Conservation (phyloP, 371 early-diverging fungal genomes). For the Haplosporangium sp. region DNA sequence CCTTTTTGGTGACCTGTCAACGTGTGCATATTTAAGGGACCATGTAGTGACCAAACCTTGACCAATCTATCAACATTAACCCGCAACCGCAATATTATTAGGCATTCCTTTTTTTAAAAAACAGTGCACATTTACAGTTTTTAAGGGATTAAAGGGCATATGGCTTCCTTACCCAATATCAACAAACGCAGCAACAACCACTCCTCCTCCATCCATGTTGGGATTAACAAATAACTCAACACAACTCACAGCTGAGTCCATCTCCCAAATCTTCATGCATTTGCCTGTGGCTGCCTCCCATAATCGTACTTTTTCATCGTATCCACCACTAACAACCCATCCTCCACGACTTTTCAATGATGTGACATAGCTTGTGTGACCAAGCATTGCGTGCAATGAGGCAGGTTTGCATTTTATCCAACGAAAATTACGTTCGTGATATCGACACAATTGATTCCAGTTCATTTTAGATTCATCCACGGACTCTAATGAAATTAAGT, state of each 20-base stretch:
- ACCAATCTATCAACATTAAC: constrained; percentile 14
- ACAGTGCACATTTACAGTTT: too few species aligned
- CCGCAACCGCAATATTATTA: background rate
- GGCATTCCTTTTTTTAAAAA: too few species aligned
- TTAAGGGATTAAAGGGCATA: background rate
- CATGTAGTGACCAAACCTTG: constrained; percentile 51
- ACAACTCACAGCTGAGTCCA: constrained; percentile 45
- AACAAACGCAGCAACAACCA: constrained; percentile 49
- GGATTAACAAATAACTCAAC: constrained; percentile 49
- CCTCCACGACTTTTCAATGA: constrained; percentile 36
- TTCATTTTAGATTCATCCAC: constrained; percentile 14
- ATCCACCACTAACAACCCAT: constrained; percentile 52
- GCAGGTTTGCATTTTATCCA: constrained; percentile 30
- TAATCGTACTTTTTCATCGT: constrained; percentile 49
- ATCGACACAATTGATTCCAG: constrained; percentile 46
- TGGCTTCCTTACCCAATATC: constrained; percentile 43
- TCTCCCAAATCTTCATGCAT: constrained; percentile 45
- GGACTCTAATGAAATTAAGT: constrained; percentile 2
- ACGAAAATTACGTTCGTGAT: constrained; percentile 28
- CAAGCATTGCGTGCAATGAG: constrained; percentile 20
- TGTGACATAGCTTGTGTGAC: constrained; percentile 42
- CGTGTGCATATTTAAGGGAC: constrained; percentile 32
- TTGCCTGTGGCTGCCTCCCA: constrained; percentile 47
- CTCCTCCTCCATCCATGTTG: constrained; percentile 48
- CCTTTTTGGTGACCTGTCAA: constrained; percentile 50